Evolutionary conservation across 192 early-diverging fungal genomes (phyloP).

Genomic region (Obelidium mucronatum): DNA sequence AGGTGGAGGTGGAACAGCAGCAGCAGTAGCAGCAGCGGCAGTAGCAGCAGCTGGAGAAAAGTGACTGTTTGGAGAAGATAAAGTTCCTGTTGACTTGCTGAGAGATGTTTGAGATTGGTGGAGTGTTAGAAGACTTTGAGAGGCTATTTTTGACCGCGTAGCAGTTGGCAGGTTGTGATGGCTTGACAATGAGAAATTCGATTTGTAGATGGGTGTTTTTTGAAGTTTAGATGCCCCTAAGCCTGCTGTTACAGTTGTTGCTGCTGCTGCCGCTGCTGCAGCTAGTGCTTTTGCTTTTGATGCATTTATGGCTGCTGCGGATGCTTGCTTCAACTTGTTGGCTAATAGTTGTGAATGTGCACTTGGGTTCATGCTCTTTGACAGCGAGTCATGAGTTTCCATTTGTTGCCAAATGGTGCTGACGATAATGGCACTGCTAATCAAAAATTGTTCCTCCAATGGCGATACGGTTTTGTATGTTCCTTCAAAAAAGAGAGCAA

Average conservation of each 20-base stretch:
- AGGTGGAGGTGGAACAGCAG: background rate
- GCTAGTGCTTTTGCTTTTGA: background rate
- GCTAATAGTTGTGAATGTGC: background rate
- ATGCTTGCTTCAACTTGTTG: constrained; percentile 3
- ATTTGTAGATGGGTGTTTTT: too few species aligned
- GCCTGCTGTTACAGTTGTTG: too few species aligned
- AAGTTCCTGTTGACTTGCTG: background rate
- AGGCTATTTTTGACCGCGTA: background rate
- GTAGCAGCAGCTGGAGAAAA: background rate
- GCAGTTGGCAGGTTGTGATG: background rate
- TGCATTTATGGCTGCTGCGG: background rate
- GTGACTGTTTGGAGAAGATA: background rate
- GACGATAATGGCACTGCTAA: constrained; percentile 1
- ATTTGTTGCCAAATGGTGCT: constrained; percentile 25
- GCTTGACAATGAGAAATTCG: background rate
- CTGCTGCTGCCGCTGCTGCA: background rate
- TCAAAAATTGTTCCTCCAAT: constrained; percentile 29
- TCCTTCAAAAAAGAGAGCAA: constrained; percentile 33
- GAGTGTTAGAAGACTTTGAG: background rate
- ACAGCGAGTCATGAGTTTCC: constrained; percentile 32
- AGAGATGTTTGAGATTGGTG: constrained; percentile 12
- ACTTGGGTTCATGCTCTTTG: constrained; percentile 8
- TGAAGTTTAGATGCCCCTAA: too few species aligned
- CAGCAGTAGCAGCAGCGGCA: background rate
- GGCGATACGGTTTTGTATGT: constrained; percentile 12